Evolutionary conservation across 2,329 filamentous ascomycete species (phyloP).

Genomic region (Penicillium sp.): DNA sequence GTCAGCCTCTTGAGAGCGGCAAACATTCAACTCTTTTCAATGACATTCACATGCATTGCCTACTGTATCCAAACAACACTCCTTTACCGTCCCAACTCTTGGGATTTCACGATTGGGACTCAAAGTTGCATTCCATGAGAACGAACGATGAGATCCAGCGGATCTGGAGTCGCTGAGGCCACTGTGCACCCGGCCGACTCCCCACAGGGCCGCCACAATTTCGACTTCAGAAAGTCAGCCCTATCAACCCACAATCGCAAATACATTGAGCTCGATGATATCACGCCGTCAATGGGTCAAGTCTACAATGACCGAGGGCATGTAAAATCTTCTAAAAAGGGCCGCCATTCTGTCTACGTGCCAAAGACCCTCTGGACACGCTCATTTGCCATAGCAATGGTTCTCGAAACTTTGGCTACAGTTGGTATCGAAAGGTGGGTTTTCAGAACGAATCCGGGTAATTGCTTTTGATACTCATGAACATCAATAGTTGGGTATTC

Average conservation of each 20-base stretch:
- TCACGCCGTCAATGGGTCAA: slow-evolving; percentile 3
- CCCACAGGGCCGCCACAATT: slow-evolving; percentile 9
- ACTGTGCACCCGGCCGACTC: slow-evolving; percentile 8
- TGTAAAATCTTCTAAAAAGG: background rate
- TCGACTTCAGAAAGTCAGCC: slow-evolving; percentile 13
- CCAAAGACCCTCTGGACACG: slow-evolving; percentile 27
- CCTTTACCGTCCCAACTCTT: background rate
- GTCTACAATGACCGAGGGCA: slow-evolving; percentile 2
- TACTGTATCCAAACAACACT: slow-evolving; percentile 3
- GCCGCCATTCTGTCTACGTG: slow-evolving; percentile 14
- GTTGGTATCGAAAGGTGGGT: slow-evolving; percentile 27
- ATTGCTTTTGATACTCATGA: background rate
- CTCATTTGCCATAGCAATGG: slow-evolving; percentile 19
- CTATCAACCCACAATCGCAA: slow-evolving; percentile 13
- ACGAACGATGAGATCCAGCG: slow-evolving; percentile 11
- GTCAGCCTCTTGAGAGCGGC: slow-evolving; percentile 2
- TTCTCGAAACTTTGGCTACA: slow-evolving; percentile 24
- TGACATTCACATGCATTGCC: slow-evolving; percentile 3
- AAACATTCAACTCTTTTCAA: background rate
- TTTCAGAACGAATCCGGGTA: background rate
- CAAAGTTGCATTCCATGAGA: background rate
- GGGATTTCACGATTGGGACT: background rate
- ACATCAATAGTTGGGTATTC: slow-evolving; percentile 22
- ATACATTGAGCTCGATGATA: slow-evolving; percentile 21
- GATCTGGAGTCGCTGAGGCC: slow-evolving; percentile 10